Conservation (phyloP, 805 yeast species). For the Yarrowia hollandica region DNA sequence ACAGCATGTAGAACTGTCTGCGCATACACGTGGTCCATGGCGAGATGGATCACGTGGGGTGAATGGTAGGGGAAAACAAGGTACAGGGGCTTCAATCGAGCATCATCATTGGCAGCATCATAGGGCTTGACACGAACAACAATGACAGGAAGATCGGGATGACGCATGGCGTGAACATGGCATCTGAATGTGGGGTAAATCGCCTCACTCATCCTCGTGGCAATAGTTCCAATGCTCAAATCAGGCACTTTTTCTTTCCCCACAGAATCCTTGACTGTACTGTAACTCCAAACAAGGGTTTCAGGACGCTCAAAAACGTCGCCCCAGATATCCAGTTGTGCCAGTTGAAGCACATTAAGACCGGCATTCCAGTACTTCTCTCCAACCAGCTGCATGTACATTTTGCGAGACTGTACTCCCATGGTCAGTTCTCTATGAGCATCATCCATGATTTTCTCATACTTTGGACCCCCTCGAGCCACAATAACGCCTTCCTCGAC, state of each 20-base stretch:
- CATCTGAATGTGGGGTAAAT: conserved; percentile 42
- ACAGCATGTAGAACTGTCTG: conserved; percentile 61
- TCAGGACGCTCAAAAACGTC: conserved; percentile 57
- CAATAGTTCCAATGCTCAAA: conserved; percentile 53
- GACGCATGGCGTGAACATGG: conserved; percentile 65
- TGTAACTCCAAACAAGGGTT: conserved; percentile 43
- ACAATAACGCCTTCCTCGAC: conserved; percentile 26
- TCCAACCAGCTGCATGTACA: not conserved
- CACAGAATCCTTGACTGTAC: conserved; percentile 38
- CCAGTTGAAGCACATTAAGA: not conserved
- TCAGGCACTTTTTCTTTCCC: conserved; percentile 40
- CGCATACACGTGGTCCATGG: conserved; percentile 49
- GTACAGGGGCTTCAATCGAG: conserved; percentile 56
- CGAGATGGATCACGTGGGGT: conserved; percentile 62
- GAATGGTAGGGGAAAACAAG: conserved; percentile 68
- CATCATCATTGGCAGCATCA: conserved; percentile 43
- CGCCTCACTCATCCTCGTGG: conserved; percentile 49
- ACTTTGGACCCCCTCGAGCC: conserved; percentile 14
- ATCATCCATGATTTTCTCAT: conserved; percentile 2
- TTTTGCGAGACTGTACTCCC: not conserved
- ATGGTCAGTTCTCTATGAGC: not conserved
- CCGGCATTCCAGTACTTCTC: conserved; percentile 20
- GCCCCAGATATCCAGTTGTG: conserved; percentile 24
- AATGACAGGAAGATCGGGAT: conserved; percentile 60
- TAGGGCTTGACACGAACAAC: conserved; percentile 68